Base-by-base conservation (phyloP, 768 basidiomycete species). In the Leccinellum luteum region DNA sequence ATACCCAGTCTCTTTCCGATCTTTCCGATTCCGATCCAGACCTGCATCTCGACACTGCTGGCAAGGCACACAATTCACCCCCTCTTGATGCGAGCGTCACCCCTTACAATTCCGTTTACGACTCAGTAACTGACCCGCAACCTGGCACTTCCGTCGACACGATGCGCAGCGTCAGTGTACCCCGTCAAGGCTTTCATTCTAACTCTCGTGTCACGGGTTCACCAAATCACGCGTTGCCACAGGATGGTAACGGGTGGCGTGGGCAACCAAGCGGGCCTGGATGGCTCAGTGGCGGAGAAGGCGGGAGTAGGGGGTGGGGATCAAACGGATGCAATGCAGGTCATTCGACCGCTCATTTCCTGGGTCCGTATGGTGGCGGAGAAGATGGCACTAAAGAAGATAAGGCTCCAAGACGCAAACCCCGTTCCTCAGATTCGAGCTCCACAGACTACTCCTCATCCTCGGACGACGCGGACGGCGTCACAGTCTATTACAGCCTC, bases 61-160 rank as follows among this genome's bases (percentile, higher is more conserved):
- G 56, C 23, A 41, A 57, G n/a, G 14, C 51, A 48, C 53, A 13
- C 38, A 49, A 50, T 34, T 50, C 69, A n/a, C 61, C 48, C 28
- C 57, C 51, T 44, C 52, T 58, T 9, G 52, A 60, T 34, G 38
- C 53, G 25, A 47, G 53, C 27, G 32, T 48, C 57, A 68, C 68
- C 15, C 61, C 71, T 6, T 44, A 59, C 54, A 49, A 34, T 12
- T 69, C 71, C 45, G 32, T 69, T 51, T 60, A 64, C 62, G 51
- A 60, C 54, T 58, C 65, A 7, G 62, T 52, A 23, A 64, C 72
- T 21, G 66, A 65, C 25, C 71, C 76, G 47, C 68, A 78, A 58
- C 75, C 80, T n/a, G 74, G 77, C n/a, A 77, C 78, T 14, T 79
- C 81, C 30, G 73, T 72, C 27, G 80, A 74, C 41, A 62, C 66